Percentiles rank a stretch among this genome's conserved stretches.
phyloP scores from a whole-genome alignment of 2,329 filamentous ascomycete genomes.

The Alternaria angustiovoidea region DNA sequence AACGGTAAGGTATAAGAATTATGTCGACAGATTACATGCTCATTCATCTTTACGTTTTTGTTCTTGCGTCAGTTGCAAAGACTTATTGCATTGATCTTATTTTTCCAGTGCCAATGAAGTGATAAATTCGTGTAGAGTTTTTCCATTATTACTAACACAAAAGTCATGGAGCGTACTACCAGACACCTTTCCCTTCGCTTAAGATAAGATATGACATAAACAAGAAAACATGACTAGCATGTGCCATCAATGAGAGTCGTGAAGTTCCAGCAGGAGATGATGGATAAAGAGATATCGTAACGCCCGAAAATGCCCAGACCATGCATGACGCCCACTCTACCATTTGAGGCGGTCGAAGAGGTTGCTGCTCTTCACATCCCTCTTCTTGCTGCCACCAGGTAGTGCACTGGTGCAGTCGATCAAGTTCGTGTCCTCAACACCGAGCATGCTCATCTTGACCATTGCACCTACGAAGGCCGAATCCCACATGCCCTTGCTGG shows the following conservation, averaged over 20 bases:
- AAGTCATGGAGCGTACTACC: neutral
- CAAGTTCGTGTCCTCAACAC: conserved; percentile 32
- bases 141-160: neutral
- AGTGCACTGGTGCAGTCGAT: conserved; percentile 47
- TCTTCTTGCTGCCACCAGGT: conserved; percentile 41
- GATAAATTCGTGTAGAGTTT: neutral
- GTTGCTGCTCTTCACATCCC: conserved; percentile 41
- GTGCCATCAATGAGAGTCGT: conserved; percentile 1
- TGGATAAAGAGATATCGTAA: neutral
- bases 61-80: neutral
- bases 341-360: conserved; percentile 38
- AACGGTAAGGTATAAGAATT: neutral
- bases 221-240: conserved; percentile 4
- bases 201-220: neutral
- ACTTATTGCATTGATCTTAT: neutral
- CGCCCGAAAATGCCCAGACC: neutral
- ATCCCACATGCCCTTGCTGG: conserved; percentile 41
- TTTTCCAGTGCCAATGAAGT: neutral
- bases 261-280: neutral
- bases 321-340: conserved; percentile 8
- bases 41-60: neutral
- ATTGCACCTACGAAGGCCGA: conserved; percentile 47
- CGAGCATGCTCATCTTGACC: conserved; percentile 48
- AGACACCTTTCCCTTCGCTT: neutral
- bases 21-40: neutral